phyloP scores from a whole-genome alignment of 2,329 filamentous ascomycete genomes.

The Colletotrichum tabaci region DNA sequence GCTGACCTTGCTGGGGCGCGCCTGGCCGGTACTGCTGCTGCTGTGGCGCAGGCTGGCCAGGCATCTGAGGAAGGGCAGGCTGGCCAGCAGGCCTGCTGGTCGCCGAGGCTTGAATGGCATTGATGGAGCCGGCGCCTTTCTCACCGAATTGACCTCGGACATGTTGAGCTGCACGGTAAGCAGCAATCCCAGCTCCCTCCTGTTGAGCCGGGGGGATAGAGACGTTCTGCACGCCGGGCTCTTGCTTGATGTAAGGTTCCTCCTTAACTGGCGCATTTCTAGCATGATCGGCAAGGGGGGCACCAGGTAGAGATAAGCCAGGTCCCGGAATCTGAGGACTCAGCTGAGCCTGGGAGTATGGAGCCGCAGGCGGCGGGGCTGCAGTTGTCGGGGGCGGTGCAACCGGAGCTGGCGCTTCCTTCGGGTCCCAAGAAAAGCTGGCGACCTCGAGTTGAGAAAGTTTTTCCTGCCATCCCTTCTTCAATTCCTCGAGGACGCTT shows the following conservation, averaged over 20 bases:
- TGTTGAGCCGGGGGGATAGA: slow-evolving; percentile 45
- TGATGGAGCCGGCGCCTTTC: slow-evolving; percentile 77
- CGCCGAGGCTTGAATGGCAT: slow-evolving; percentile 67
- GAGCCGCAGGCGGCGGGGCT: slow-evolving; percentile 43
- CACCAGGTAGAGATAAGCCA: slow-evolving; percentile 47
- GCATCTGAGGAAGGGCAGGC: slow-evolving; percentile 51
- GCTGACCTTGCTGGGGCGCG: slow-evolving; percentile 48
- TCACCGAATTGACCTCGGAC: slow-evolving; percentile 73
- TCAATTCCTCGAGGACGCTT: slow-evolving; percentile 85
- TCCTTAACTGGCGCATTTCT: slow-evolving; percentile 56
- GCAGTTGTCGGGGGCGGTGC: slow-evolving; percentile 50
- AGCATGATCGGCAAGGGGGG: slow-evolving; percentile 58
- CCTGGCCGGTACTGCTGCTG: slow-evolving; percentile 40
- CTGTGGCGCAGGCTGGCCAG: slow-evolving; percentile 45
- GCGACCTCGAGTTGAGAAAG: slow-evolving; percentile 88
- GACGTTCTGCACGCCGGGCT: slow-evolving; percentile 56
- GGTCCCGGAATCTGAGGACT: slow-evolving; percentile 51
- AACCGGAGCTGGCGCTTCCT: slow-evolving; percentile 69
- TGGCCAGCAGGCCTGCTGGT: slow-evolving; percentile 48
- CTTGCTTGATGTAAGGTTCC: slow-evolving; percentile 65
- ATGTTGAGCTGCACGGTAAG: slow-evolving; percentile 69
- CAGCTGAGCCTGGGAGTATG: slow-evolving; percentile 54
- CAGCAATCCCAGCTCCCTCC: slow-evolving; percentile 57
- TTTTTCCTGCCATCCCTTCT: slow-evolving; percentile 93
- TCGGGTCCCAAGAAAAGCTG: slow-evolving; percentile 89